Evolutionary conservation across 495 filamentous ascomycete species (phyloP).

Genomic region (Tirmania nivea): DNA sequence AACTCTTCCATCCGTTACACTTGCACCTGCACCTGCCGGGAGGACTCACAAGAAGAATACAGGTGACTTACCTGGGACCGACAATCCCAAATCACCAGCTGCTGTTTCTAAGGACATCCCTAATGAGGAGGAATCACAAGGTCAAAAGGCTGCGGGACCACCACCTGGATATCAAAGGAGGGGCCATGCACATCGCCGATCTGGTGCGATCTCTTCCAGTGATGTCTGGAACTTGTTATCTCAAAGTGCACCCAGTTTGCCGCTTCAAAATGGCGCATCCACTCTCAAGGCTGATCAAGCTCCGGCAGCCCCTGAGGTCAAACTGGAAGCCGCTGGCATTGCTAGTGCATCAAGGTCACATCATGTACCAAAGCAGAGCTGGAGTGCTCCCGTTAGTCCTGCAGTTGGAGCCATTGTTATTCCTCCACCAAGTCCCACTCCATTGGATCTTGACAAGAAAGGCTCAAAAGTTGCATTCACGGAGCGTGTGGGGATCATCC

Average conservation of each 20-base stretch:
- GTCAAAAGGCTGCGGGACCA: not conserved
- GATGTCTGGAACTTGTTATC: constrained; percentile 19
- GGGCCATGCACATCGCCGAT: constrained; percentile 19
- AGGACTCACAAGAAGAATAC: not conserved
- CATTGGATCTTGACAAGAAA: constrained; percentile 2
- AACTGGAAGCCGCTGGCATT: constrained; percentile 5
- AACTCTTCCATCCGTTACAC: not conserved
- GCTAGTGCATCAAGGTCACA: constrained; percentile 5
- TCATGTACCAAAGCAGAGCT: constrained; percentile 2
- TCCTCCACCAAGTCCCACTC: constrained; percentile 2
- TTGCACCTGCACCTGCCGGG: not conserved
- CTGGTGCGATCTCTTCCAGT: constrained; percentile 19
- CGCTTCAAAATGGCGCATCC: not conserved
- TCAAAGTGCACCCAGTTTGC: constrained; percentile 10
- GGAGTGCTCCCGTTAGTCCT: constrained; percentile 17
- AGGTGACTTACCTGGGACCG: not conserved
- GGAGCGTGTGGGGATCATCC: constrained; percentile 15
- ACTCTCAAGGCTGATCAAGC: not conserved
- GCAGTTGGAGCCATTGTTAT: constrained; percentile 6
- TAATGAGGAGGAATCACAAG: not conserved
- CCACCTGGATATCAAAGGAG: constrained; percentile 5
- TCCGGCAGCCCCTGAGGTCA: constrained; percentile 1
- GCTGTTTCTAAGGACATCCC: not conserved
- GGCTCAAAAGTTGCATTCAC: constrained; percentile 15
- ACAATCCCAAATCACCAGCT: not conserved